These are phyloP conservation scores for Cryphonectria carpinicola DNA, from an alignment of 2,329 filamentous ascomycete species.

Conservation along the genomic window DNA sequence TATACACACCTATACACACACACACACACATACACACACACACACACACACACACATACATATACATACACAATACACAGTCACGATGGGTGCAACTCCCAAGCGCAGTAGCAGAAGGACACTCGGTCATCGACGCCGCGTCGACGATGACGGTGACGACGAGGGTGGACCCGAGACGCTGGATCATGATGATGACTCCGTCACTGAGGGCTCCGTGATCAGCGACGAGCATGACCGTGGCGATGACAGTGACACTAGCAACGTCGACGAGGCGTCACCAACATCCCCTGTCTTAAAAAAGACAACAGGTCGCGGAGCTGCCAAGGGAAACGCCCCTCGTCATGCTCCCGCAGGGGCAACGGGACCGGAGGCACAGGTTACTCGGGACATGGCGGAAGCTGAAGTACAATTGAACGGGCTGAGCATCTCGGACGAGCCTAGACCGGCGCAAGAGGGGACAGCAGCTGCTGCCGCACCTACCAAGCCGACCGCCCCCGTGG, in stretches of 20 bases:
- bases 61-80: constrained; percentile 9
- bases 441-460: constrained; percentile 47
- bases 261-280: constrained; percentile 60
- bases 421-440: constrained; percentile 48
- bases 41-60: neutral
- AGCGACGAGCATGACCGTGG: constrained; percentile 65
- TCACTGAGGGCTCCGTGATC: constrained; percentile 65
- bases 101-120: constrained; percentile 62
- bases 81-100: constrained; percentile 40
- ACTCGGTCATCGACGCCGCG: constrained; percentile 68
- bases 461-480: constrained; percentile 45
- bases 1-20: neutral
- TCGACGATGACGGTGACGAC: constrained; percentile 73
- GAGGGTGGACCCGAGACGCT: constrained; percentile 60
- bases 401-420: constrained; percentile 63
- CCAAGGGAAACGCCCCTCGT: constrained; percentile 38
- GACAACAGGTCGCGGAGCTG: constrained; percentile 46
- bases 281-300: constrained; percentile 49
- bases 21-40: neutral
- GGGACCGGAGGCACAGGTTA: constrained; percentile 30
- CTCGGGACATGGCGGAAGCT: constrained; percentile 49
- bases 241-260: constrained; percentile 67
- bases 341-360: constrained; percentile 29
- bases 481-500: constrained; percentile 53
- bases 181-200: constrained; percentile 66